Conservation (phyloP, 164 flowering plant genomes). For the Saururus chinensis region DNA sequence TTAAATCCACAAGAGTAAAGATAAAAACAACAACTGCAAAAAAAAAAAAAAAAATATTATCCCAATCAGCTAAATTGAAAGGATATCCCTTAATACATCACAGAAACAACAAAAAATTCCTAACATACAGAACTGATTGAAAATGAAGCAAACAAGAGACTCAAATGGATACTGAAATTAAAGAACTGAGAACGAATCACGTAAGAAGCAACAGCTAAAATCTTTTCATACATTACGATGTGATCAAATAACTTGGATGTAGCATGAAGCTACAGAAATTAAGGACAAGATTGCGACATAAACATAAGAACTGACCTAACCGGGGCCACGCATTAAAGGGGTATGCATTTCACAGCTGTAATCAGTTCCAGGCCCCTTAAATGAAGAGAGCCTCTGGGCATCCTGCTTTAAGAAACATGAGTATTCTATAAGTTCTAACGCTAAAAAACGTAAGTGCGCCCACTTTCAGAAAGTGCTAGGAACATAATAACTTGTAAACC, state of each 20-base stretch:
- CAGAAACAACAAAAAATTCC: too few relatives aligned
- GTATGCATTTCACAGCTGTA: constrained; percentile 70
- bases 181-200: not conserved
- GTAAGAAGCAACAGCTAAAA: not conserved
- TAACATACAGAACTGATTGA: too few relatives aligned
- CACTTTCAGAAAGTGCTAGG: constrained; percentile 51
- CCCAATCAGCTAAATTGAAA: too few relatives aligned
- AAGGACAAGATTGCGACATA: constrained; percentile 28
- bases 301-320: constrained; percentile 91
- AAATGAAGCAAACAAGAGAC: too few relatives aligned
- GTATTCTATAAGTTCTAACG: constrained; percentile 60
- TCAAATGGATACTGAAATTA: too few relatives aligned
- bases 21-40: too few relatives aligned
- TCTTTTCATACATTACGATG: not conserved
- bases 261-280: constrained; percentile 60
- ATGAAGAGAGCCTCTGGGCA: constrained; percentile 83
- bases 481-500: constrained; percentile 44
- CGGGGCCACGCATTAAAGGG: constrained; percentile 84
- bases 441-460: constrained; percentile 41
- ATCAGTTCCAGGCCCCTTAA: constrained; percentile 82
- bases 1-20: too few relatives aligned
- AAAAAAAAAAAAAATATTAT: too few relatives aligned
- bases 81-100: too few relatives aligned
- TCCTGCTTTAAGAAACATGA: constrained; percentile 97
- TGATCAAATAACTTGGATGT: constrained; percentile 13